Conservation (phyloP, 495 filamentous ascomycete species). For the Xylaria palmicola region DNA sequence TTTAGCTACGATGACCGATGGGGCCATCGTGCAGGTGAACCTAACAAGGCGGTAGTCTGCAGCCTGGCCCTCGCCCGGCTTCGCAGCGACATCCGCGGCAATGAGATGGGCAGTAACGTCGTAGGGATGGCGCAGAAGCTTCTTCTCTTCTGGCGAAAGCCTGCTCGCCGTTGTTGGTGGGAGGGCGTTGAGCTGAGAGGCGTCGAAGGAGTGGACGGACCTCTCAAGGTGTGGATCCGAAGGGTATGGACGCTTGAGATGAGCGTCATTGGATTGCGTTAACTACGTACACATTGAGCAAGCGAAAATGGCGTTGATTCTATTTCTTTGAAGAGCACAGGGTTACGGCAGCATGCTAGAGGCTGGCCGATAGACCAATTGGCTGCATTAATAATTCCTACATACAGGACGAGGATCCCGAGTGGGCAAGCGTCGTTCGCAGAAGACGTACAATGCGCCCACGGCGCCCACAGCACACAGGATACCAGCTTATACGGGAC, state of each 20-base stretch:
- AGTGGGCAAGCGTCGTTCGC: neutral
- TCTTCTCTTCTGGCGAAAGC: conserved; percentile 96
- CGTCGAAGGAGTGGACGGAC: conserved; percentile 88
- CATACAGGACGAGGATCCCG: neutral
- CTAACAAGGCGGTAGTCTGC: conserved; percentile 97
- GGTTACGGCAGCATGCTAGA: conserved; percentile 16
- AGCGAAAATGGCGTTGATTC: conserved; percentile 25
- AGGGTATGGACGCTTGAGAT: conserved; percentile 99
- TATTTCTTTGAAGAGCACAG: conserved; percentile 17
- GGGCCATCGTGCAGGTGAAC: conserved; percentile 94
- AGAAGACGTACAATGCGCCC: neutral
- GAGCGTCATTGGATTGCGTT: conserved; percentile 91
- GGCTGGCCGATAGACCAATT: conserved; percentile 16
- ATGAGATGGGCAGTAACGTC: conserved; percentile 71
- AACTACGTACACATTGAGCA: conserved; percentile 31
- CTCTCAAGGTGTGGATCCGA: conserved; percentile 95
- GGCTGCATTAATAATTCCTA: conserved; percentile 4
- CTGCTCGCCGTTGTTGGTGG: conserved; percentile 97
- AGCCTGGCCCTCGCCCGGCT: conserved; percentile 90
- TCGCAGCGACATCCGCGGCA: conserved; percentile 84
- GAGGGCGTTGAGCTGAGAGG: conserved; percentile 90
- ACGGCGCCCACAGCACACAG: neutral
- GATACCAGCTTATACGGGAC: neutral
- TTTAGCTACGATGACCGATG: conserved; percentile 94
- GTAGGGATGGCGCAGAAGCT: conserved; percentile 99